Evolutionary conservation across 2,329 filamentous ascomycete genomes (phyloP), one percentile per base, ranked within the genome.

Genomic region (Fusarium succisae): DNA sequence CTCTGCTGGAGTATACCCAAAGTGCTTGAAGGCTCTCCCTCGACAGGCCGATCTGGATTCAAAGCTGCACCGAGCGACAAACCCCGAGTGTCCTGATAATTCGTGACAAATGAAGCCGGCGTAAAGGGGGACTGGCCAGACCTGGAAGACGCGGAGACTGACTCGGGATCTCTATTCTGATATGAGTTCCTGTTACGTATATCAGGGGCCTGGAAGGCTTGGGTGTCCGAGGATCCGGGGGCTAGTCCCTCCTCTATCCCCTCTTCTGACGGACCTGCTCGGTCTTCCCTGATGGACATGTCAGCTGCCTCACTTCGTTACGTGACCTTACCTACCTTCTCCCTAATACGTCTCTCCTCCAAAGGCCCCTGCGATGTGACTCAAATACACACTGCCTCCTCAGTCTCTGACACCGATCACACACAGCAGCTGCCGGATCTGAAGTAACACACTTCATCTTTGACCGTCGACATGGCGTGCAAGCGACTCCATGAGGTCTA

Each of bases 391-490:
- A 66, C 8, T 59, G 30, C 6, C 37, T 66, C 7, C 37, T 9
- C 11, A 43, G 6, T 24, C 44, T 66, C 20, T 44, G 30, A 5
- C 64, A 66, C 5, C 64, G 38, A 59, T 66, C 64, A 9, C 64
- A 66, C 4, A 30, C 32, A 11, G 12, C 3, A 3, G 50, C 38
- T 28, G 6, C 44, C 9, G 50, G 24, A 28, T 66, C 44, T 3
- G 64, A 66, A n/a, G 24, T 58, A 3, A 66, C 43, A 44, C 64
- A 66, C 28, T 66, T 66, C 64, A 66, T 66, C n/a, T 66, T 66
- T 1, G 30, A 28, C 7, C 64, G 62, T 1, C 64, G 43, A 24
- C 64, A 66, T 7, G 64, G 26, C 22, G 43, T 66, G 10, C 64
- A 66, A 24, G 64, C 62, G 11, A 66, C 44, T 32, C 50, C 62